phyloP scores from a whole-genome alignment of 108 stramenopile species.

The Pseudonitzschia delicatissima region DNA sequence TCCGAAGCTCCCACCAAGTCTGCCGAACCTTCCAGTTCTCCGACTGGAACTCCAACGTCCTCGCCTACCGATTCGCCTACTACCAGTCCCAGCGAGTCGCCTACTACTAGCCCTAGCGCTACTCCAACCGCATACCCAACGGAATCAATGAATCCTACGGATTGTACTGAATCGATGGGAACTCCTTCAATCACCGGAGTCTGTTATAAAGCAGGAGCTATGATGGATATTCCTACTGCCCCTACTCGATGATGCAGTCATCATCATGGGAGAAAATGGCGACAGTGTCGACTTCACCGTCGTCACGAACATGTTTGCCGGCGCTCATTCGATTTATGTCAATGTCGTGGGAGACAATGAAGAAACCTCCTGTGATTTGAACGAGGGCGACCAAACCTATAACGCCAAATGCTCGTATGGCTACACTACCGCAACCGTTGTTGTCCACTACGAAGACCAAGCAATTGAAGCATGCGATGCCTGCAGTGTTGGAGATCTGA shows the following conservation, averaged over 20 bases:
- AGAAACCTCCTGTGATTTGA: background rate
- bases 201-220: background rate
- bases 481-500: background rate
- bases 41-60: background rate
- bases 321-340: background rate
- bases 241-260: background rate
- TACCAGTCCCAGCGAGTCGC: background rate
- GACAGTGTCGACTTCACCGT: background rate
- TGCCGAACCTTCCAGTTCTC: background rate
- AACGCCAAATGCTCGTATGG: background rate
- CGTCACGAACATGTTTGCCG: background rate
- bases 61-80: background rate
- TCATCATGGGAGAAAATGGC: background rate
- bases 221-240: background rate
- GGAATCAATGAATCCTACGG: background rate
- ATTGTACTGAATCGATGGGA: background rate
- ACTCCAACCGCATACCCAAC: constrained; percentile 1
- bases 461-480: background rate
- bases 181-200: constrained; percentile 8
- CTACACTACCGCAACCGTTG: background rate
- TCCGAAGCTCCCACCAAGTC: background rate
- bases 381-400: no score
- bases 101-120: no score
- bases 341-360: background rate
- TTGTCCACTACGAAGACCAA: background rate